Base-by-base conservation (phyloP, 768 basidiomycete genomes). In the Tephrocybe rancida region DNA sequence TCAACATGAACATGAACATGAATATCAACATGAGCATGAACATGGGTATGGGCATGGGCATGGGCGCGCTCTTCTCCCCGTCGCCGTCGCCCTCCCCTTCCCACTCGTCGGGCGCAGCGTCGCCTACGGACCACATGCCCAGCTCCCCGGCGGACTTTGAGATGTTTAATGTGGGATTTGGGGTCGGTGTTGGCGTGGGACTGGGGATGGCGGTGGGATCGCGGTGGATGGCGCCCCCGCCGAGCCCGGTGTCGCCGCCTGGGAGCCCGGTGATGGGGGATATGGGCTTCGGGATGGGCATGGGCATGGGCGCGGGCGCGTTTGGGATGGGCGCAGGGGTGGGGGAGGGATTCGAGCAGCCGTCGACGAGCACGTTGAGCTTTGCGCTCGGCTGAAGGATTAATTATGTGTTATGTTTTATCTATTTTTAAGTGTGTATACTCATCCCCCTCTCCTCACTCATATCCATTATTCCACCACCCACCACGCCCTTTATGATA, bases 291-390 rank as follows among this genome's bases (percentile, higher is more conserved):
- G 60, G 49, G 34, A n/a, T 44, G 49, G 50, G n/a, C 8, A 41
- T 52, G 45, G 50, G 30, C 13, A 54, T 49, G 54, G 46, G 48
- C 7, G 48, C 58, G 54, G 48, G 61, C 48, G 54, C 70, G 67
- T 50, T 67, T 48, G 60, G 68, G 62, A 39, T 68, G 66, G 44
- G 63, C 49, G 48, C 60, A 64, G 49, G 58, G 25, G 44, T 59
- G 29, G 43, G 48, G 19, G 37, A 37, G 44, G 35, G 29, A 37
- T 52, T 48, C 45, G 57, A 56, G 24, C 25, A 19, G 41, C 41
- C 55, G 25, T 22, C 52, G 38, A 54, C 57, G 44, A 65, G 64
- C 52, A 62, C 66, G 54, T 50, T 67, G 62, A 65, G 66, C 52
- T 67, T 64, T 58, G 66, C 66, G 25, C 47, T 67, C 24, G 66